Base-by-base conservation (phyloP, 2,329 filamentous ascomycete species). In the Drechmeria coniospora region DNA sequence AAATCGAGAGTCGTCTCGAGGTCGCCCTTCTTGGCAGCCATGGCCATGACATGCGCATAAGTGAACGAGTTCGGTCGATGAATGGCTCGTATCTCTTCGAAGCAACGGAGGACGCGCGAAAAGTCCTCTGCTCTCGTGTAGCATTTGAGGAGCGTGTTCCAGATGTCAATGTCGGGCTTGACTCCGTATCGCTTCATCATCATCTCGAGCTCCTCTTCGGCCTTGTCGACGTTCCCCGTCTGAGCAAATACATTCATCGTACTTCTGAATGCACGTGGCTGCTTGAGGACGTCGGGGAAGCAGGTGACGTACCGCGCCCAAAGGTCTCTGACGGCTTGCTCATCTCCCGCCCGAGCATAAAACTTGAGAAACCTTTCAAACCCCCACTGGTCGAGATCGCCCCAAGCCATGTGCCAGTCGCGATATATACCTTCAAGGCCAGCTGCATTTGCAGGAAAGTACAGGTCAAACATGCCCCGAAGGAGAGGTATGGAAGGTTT, bases 61-160 rank as follows among this genome's bases (percentile, higher is more conserved):
- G 75, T 79, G 40, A 69, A 63, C 1, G 54, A 43, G 46, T 81
- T 68, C 0, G 79, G 75, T 14, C 50, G 42, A 4, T 70, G 41
- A 18, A 34, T 55, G 42, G 35, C 47, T 40, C 39, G 61, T 36
- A 90, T 63, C 8, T 63, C 53, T 12, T 73, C 61, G 41, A 92
- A 84, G 26, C 65, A 62, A 6, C 58, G 46, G 31, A 81, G 55
- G 9, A 75, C 77, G 5, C 69, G 68, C n/a, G 70, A 59, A 23
- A 80, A 65, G 44, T 90, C 72, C 26, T 70, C 63, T 1, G 67
- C 65, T 38, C 71, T 72, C 12, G 65, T 63, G 49, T 84, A 68
- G 3, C 78, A 75, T 41, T 76, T 71, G 25, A 95, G 59, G 16
- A 93, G 51, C 14, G 75, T 73, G 44, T 92, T 92, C 76, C 79